Base-by-base conservation (phyloP, 371 early-diverging fungal species). In the Cokeromyces recurvatus region DNA sequence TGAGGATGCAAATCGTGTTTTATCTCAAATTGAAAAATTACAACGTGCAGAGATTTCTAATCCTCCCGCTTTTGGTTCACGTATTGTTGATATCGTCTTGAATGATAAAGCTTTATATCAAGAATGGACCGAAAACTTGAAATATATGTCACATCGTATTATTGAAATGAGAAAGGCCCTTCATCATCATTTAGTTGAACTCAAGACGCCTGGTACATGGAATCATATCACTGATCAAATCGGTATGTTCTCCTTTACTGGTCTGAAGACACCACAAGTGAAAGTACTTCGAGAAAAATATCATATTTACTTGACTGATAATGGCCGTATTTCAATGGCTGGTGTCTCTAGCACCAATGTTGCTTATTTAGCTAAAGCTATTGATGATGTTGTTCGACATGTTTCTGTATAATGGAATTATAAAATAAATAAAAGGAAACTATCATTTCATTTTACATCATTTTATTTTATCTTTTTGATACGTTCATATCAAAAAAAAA, bases 201-300 rank as follows among this genome's bases (percentile, higher is more conserved):
- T 91, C 36, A 64, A 79, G 29, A 94, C 97, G 2, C 96, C 95
- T 17, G 97, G 95, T 36, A 83, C 79, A 22, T 97, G 97, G 96
- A 74, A 90, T 55, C 97, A 97, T 53, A 93, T 95, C 55, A 71
- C 84, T 10, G 83, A 87, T 48, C 97, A 97, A 69, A 95, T 95
- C 56, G 97, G 97, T 64, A 97, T 97, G 97, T 97, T 97, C 61
- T 85, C 87, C 8, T 97, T 84, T 72, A 95, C 97, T 5, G 97
- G 97, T 4, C 65, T 95, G 34, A 81, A 58, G 24, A 71, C 69
- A 17, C 36, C 61, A 19, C 90, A 93, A 62, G 92, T 89, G 50
- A 74, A 79, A 51, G 77, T 79, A 5, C 72, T 97, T 48, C 79
- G 77, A 50, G 83, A 86, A 29, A 82, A 92, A 64, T 90, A 88